Base-by-base conservation (phyloP, 495 filamentous ascomycete species). In the Ramalina peruviana region DNA sequence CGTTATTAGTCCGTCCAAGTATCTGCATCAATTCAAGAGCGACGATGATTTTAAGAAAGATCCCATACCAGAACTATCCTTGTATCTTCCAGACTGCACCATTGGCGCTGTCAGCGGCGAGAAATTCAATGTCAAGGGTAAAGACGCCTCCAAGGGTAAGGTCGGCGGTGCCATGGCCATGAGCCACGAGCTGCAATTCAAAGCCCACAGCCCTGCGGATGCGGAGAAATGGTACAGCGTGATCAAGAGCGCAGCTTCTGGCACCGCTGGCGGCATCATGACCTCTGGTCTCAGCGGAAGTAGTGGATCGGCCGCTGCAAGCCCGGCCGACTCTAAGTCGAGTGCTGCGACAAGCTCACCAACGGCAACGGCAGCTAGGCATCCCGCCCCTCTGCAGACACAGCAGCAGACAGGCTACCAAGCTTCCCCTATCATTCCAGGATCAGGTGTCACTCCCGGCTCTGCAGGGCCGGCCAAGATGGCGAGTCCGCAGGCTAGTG, bases 71-170 rank as follows among this genome's bases (percentile, higher is more conserved):
- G 88, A 97, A 62, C 70, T 88, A 9, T 88, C 83, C 20, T 80
- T 98, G 48, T 98, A 88, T 62, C 78, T 98, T 7, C 92, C 92
- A 40, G 93, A 98, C 60, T 93, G 89, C 59, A 66, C 77, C 21
- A 72, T 97, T 50, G 86, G 89, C 49, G 72, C 73, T 4, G 72
- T 87, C 38, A 76, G 72, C 54, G 88, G 82, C 39, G 72, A 77
- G 54, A 95, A 94, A 63, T 96, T 98, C 79, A 83, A 76, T 58
- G 72, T 98, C 63, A 94, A 94, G 70, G 93, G 92, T 57, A 98
- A 97, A 67, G 87, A 97, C 60, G 75, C 75, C 5, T 75, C 72
- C 36, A 73, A 74, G 59, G 75, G 78, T 52, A 74, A 74, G 54
- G 66, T 80, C 46, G 74, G 76, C 13, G 75, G 72, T 50, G 74